A percentile compares a stretch with the other conserved stretches of the same genome.
phyloP scores from a whole-genome alignment of 805 yeast species.

The Allodekkera sacchari region DNA sequence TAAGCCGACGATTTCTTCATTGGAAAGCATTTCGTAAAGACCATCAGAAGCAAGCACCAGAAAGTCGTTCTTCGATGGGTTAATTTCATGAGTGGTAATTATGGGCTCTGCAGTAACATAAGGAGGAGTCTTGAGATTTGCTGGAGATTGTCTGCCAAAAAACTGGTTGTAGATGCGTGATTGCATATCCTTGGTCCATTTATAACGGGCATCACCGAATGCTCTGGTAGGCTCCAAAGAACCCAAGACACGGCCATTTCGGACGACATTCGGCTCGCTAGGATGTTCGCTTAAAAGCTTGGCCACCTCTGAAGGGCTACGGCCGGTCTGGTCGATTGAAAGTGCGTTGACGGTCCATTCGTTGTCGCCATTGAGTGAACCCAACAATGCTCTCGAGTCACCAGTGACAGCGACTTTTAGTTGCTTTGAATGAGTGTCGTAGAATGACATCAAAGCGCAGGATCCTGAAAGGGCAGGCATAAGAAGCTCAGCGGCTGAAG shows the following conservation, averaged over 20 bases:
- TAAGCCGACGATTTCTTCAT: constrained; percentile 86
- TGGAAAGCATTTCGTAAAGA: constrained; percentile 79
- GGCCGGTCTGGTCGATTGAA: constrained; percentile 90
- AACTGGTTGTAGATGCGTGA: constrained; percentile 63
- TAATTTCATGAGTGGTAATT: constrained; percentile 69
- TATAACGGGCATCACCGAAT: constrained; percentile 94
- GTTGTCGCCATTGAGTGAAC: constrained; percentile 56
- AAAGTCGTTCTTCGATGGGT: constrained; percentile 68
- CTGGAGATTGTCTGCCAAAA: constrained; percentile 74
- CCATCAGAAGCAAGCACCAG: constrained; percentile 94
- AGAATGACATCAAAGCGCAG: constrained; percentile 82
- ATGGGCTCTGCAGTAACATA: constrained; percentile 97
- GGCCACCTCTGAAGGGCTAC: constrained; percentile 78
- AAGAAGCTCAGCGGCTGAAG: constrained; percentile 57
- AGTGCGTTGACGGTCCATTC: constrained; percentile 82
- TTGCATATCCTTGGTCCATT: constrained; percentile 69
- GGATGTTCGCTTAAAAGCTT: constrained; percentile 86
- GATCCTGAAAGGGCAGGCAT: constrained; percentile 96
- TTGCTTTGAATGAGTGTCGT: constrained; percentile 63
- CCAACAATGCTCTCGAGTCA: constrained; percentile 87
- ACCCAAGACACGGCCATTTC: constrained; percentile 87
- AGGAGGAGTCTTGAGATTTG: constrained; percentile 78
- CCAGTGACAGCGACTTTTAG: constrained; percentile 93
- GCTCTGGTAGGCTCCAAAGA: constrained; percentile 93
- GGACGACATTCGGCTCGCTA: constrained; percentile 72